These are phyloP conservation scores for Chlorella vulgaris DNA, from an alignment of 139 green algal species.

Conservation along the genomic window DNA sequence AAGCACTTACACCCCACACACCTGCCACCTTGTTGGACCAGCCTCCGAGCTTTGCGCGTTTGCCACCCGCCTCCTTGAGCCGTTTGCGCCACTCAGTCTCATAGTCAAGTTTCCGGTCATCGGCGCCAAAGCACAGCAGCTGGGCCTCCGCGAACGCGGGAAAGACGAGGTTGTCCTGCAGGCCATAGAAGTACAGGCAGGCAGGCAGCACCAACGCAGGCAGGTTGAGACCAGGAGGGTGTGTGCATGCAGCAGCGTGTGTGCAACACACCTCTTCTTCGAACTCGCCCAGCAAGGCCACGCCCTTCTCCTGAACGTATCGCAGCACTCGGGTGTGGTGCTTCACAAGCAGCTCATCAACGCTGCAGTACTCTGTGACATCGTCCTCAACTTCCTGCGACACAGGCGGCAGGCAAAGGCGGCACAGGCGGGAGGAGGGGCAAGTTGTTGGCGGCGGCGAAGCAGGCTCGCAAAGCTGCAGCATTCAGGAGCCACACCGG, in stretches of 20 bases:
- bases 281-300: conserved; percentile 24
- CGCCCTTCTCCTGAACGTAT: conserved; percentile 27
- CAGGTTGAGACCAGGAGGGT: not conserved
- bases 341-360: not conserved
- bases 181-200: not conserved
- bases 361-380: conserved; percentile 9
- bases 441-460: not conserved
- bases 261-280: not conserved
- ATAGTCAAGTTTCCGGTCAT: conserved; percentile 38
- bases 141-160: not conserved
- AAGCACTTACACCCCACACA: not conserved
- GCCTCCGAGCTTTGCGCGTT: not conserved
- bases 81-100: conserved; percentile 31
- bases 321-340: conserved; percentile 7
- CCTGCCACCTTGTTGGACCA: not conserved
- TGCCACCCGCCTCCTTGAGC: not conserved
- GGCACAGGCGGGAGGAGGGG: not conserved
- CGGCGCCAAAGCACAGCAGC: conserved; percentile 41
- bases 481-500: too few species aligned
- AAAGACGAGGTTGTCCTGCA: conserved; percentile 27
- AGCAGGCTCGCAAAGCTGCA: not conserved
- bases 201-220: not conserved
- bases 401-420: not conserved
- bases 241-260: not conserved
- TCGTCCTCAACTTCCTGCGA: not conserved